Conservation (phyloP, 2,329 filamentous ascomycete species). For the Zymoseptoria brevis region DNA sequence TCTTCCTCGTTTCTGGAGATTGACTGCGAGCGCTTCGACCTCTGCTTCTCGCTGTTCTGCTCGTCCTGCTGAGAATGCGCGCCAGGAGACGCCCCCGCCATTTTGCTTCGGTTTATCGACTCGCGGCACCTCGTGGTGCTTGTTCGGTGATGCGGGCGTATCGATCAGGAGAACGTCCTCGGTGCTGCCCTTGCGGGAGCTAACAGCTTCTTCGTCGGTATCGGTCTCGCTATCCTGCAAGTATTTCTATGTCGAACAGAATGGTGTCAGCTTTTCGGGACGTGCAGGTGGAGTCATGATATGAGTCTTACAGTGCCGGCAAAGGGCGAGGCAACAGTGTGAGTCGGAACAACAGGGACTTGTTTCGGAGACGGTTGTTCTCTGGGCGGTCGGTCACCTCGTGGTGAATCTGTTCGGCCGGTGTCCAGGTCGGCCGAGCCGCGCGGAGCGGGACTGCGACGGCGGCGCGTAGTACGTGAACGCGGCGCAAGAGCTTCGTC, state of each 20-base stretch:
- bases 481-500: conserved; percentile 12
- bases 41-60: conserved; percentile 27
- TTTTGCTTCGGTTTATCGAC: conserved; percentile 28
- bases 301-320: conserved; percentile 23
- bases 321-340: conserved; percentile 29
- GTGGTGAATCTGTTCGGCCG: conserved; percentile 19
- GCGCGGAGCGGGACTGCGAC: conserved; percentile 23
- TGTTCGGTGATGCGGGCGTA: conserved; percentile 4
- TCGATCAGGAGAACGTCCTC: conserved; percentile 11
- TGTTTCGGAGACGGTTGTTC: conserved; percentile 10
- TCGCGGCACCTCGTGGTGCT: conserved; percentile 23
- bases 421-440: conserved; percentile 6
- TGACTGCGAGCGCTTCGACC: conserved; percentile 28
- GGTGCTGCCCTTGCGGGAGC: conserved; percentile 23
- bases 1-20: conserved; percentile 26
- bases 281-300: background rate
- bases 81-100: conserved; percentile 29
- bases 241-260: conserved; percentile 22
- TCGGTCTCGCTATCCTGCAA: conserved; percentile 27
- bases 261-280: conserved; percentile 11
- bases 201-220: conserved; percentile 24
- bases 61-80: conserved; percentile 28
- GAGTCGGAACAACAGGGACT: conserved; percentile 15
- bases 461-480: conserved; percentile 15
- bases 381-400: conserved; percentile 14